Percentiles rank a stretch among this genome's conserved stretches.
Conservation (phyloP, 2,329 filamentous ascomycete species). For the Dactylellina sp. region DNA sequence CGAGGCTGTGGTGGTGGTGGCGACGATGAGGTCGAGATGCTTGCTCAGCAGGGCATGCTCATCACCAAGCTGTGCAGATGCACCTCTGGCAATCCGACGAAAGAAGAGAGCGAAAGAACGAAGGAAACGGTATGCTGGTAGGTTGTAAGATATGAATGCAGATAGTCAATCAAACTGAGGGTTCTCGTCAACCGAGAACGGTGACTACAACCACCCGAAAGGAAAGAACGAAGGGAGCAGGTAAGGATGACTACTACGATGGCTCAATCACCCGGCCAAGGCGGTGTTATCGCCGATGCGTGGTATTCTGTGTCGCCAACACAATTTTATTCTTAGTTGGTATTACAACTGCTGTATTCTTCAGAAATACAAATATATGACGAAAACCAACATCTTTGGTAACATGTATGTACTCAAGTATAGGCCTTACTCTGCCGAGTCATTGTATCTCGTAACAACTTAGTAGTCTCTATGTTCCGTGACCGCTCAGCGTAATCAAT, state of each 20-base stretch:
- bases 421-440: not conserved
- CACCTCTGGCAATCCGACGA: not conserved
- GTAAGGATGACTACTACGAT: constrained; percentile 34
- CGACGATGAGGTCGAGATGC: constrained; percentile 24
- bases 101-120: not conserved
- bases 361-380: not conserved
- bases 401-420: not conserved
- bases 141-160: not conserved
- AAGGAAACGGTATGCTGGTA: constrained; percentile 1
- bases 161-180: not conserved
- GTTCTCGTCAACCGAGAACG: constrained; percentile 57
- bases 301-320: constrained; percentile 35
- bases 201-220: constrained; percentile 56
- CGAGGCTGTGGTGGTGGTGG: constrained; percentile 11
- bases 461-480: not conserved
- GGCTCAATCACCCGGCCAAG: constrained; percentile 2
- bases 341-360: no score
- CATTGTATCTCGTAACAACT: not conserved
- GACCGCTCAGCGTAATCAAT: constrained; percentile 25
- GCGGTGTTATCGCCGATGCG: constrained; percentile 16
- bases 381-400: not conserved
- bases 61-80: not conserved
- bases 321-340: not conserved
- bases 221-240: constrained; percentile 25
- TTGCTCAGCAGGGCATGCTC: constrained; percentile 4